Base-by-base conservation (phyloP, 768 basidiomycete genomes). In the Tricholoma sp. region DNA sequence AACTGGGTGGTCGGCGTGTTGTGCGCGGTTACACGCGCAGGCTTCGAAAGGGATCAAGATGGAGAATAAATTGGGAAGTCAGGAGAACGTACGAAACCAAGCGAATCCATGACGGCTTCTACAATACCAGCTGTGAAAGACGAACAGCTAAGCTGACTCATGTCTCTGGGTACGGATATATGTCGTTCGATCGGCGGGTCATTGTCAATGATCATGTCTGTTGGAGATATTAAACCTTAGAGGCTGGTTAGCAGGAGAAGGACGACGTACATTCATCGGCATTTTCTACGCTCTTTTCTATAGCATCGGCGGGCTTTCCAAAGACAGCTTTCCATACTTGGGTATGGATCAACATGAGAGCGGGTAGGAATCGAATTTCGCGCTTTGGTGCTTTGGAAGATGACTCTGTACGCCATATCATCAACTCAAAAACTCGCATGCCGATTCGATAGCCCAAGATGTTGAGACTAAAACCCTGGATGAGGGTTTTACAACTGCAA, bases 191-290 rank as follows among this genome's bases (percentile, higher is more conserved):
- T 79, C 18, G 88, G 82, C 10, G 97, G 95, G 66, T 95, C 91
- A 69, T 99, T 98, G 78, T 98, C 90, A 57, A 96, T 89, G 61
- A 99, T 90, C 97, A 98, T 98, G 72, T 98, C 94, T 96, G 61
- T 32, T 18, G 20, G 20, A 50, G 42, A 47, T 13, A 28, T 45
- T 61, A 54, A 51, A 48, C 32, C 55, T 52, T 57, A 58, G 34
- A 57, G 56, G 45, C 28, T 47, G 7, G 51, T 42, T 29, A 44
- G 11, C 44, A 24, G 20, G 31, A 41, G 11, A 20, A 4, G 48
- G 39, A 24, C 44, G 31, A 73, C 87, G 53, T 59, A 87, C 94
- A 99, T 78, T 99, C 97, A 67, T 98, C 96, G 17, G 91, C 87
- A 57, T 96, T 93, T 70, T 97, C 94, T 0, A 98, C 92, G 61